Evolutionary conservation across 306 rosid species (phyloP), one percentile per base, ranked within the genome.

Genomic region (Acacia acuminata): DNA sequence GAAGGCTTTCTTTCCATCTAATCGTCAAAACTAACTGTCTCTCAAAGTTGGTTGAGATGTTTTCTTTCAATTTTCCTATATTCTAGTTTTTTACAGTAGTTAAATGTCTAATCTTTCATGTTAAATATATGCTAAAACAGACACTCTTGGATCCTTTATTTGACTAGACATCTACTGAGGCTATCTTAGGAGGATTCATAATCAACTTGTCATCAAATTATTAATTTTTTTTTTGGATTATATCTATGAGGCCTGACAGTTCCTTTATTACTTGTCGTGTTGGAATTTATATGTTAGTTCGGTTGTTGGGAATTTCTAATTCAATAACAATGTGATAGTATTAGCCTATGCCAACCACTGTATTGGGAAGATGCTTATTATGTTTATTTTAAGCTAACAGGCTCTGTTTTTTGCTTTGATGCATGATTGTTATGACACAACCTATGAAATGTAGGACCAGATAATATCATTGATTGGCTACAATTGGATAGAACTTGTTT

Each of bases 11-110:
- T 75, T 47, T 78, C 94, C 96, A 88, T 90, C 94, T 84, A 90
- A 93, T 85, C 89, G 89, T 93, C 97, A 88, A 83, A 86, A 79
- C 92, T 89, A 93, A 86, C 90, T 82, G 91, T 85, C 93, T 79
- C 83, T 61, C 85, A 78, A 79, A 81, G 81, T 82, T 78, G 76
- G 80, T 70, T 86, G 85, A 78, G 84, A 81, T 61, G 56, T 73
- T 79, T 67, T 17, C 7, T 70, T 7, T n/a, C 30, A n/a, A 51
- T 17, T 51, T 51, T 32, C 77, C 25, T 12, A 11, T 38, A 63
- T 75, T 9, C 50, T 9, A 71, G 17, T 58, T 22, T 58, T 73
- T 51, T 44, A 36, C 25, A 36, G 38, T 60, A 38, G 34, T 72
- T 66, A 56, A 74, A 69, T 58, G 71, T 56, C 64, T 79, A 82